Conservation (phyloP, 106 monocot species). For the Iris macrosiphon region DNA sequence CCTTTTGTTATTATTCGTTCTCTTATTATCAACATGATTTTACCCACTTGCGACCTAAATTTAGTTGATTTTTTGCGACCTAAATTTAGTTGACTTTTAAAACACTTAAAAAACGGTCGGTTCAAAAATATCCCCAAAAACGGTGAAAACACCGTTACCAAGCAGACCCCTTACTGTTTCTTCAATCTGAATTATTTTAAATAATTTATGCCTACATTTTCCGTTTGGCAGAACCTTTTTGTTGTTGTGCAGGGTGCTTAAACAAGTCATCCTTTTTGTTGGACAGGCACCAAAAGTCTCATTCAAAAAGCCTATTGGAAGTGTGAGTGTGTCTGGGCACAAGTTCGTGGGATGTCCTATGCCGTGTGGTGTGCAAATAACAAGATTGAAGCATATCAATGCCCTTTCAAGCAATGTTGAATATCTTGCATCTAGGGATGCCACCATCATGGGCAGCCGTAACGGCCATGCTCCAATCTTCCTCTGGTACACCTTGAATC, state of each 20-base stretch:
- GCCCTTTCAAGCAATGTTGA: conserved; percentile 76
- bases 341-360: conserved; percentile 53
- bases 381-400: conserved; percentile 68
- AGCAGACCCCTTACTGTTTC: too few species aligned
- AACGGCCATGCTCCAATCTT: conserved; percentile 88
- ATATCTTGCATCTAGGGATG: conserved; percentile 90
- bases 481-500: conserved; percentile 92
- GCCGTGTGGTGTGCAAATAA: conserved; percentile 75
- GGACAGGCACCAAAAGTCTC: conserved; percentile 39
- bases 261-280: neutral
- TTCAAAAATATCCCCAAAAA: too few species aligned
- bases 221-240: too few species aligned
- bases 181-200: too few species aligned
- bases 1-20: neutral
- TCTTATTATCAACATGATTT: too few species aligned
- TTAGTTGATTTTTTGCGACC: too few species aligned
- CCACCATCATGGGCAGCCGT: conserved; percentile 91
- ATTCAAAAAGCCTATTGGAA: conserved; percentile 64
- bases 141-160: too few species aligned
- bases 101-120: too few species aligned
- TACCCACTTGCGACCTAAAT: too few species aligned
- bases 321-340: conserved; percentile 88
- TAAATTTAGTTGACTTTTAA: too few species aligned
- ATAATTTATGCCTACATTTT: too few species aligned
- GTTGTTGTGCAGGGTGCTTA: too few species aligned